Evolutionary conservation across 495 filamentous ascomycete species (phyloP).

Genomic region (Neurospora sp.): DNA sequence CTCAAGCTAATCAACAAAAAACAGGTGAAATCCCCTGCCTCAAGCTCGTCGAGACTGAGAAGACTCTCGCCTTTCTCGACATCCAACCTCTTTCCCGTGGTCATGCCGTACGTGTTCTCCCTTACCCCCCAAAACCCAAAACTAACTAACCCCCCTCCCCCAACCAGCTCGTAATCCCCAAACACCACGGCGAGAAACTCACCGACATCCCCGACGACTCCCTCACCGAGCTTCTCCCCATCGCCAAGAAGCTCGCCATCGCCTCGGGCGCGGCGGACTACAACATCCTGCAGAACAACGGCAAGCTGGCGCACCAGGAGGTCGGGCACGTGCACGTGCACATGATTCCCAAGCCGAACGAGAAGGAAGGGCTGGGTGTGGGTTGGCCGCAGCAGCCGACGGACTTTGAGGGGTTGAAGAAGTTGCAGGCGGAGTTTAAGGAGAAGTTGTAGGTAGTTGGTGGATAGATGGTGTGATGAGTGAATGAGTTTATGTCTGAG

Average conservation of each 20-base stretch:
- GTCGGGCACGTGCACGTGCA: constrained; percentile 67
- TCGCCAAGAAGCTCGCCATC: constrained; percentile 76
- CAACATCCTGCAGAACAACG: constrained; percentile 97
- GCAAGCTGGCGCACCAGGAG: constrained; percentile 80
- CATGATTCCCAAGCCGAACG: constrained; percentile 92
- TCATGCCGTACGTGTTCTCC: constrained; percentile 50
- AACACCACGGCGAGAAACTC: constrained; percentile 87
- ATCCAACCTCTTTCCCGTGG: constrained; percentile 79
- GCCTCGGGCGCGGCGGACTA: constrained; percentile 69
- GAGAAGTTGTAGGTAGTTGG: constrained; percentile 59
- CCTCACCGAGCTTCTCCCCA: constrained; percentile 73
- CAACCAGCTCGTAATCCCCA: constrained; percentile 87
- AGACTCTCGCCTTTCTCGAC: constrained; percentile 93
- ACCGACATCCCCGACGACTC: constrained; percentile 89
- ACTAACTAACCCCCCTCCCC: background rate
- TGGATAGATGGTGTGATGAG: background rate
- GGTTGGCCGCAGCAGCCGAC: constrained; percentile 66
- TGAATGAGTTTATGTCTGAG: background rate
- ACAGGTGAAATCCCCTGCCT: constrained; percentile 88
- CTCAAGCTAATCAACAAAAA: constrained; percentile 1
- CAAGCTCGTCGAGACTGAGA: constrained; percentile 89
- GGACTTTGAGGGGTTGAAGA: constrained; percentile 80
- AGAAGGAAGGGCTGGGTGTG: constrained; percentile 68
- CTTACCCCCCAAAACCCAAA: background rate
- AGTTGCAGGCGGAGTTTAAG: constrained; percentile 71